Base-by-base conservation (phyloP, 2,329 filamentous ascomycete species). In the Rhinocladiella mackenziei region DNA sequence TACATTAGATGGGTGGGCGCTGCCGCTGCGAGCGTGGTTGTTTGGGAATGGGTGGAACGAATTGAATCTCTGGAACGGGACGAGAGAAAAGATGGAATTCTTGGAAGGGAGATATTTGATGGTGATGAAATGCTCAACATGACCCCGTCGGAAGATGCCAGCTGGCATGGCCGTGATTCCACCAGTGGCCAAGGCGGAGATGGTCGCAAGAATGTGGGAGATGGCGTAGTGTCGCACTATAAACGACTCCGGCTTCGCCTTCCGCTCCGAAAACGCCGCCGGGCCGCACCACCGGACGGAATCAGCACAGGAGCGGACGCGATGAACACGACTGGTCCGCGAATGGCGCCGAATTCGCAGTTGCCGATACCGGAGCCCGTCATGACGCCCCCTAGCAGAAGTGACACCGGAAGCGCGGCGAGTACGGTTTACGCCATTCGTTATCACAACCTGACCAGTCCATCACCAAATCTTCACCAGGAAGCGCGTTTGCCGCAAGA, bases 1-100 rank as follows among this genome's bases (percentile, higher is more conserved):
- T 96, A 95, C 60, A 89, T 95, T 33, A 76, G 89, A 58, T 96
- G 89, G 89, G 89, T 95, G n/a, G 89, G 89, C 35, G 89, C 89
- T 1, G 89, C 89, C 0, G 89, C 89, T 1, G 89, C 89, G 19
- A 94, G 88, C 66, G 89, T 95, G n/a, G 86, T 95, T 15, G 89
- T 96, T 2, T 96, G 89, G 89, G 89, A 96, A 65, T 96, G 89
- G 89, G 89, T 96, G 2, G 89, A 96, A 65, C 78, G 89, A 18
- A 96, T 96, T 36, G 89, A 96, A 63, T 87, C 89, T 0, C 66
- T 95, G 50, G 89, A 96, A 68, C 80, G 89, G 55, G 89, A 95
- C 63, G 89, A 95, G 63, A 88, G 89, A 66, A 94, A 94, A 65
- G 89, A 94, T 57, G 89, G 89, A 1, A 94, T 96, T 43, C 69